Base-by-base conservation (phyloP, 805 yeast species). In the Sugiyamaella boreocaroliniensis region DNA sequence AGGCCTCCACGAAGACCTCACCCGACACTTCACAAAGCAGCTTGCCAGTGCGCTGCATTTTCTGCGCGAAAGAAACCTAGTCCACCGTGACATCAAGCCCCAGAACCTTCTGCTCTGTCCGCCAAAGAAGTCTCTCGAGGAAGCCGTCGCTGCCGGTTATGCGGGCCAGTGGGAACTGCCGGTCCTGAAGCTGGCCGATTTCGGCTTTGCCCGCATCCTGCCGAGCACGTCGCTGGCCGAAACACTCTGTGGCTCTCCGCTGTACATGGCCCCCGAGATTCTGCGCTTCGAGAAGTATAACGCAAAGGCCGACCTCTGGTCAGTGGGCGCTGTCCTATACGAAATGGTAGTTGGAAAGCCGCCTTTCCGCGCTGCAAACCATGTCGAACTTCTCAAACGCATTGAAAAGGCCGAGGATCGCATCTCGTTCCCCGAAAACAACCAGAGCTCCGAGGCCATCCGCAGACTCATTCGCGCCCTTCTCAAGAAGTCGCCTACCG, bases 251-350 rank as follows among this genome's bases (percentile, higher is more conserved):
- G 99, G 99, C 0, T 88, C 96, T 10, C 99, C 99, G 2, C 76
- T 93, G 44, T 93, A 93, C 70, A 93, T 93, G 99, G 99, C 99
- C 0, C 99, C 99, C 0, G 99, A 93, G 70, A 93, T 93, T 47
- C 73, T 93, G 61, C 77, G 95, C 57, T 90, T 88, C 64, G 97
- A 93, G 67, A 93, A 89, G 69, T 93, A 93, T 71, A 89, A 90
- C 61, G 99, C 98, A 4, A 90, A 89, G 67, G 98, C 97, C 0
- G 99, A 93, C 66, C 71, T 93, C 58, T 93, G 99, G 99, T 89
- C 97, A 6, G 96, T 92, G 4, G 99, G 99, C 2, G 95, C 98
- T 0, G 98, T 93, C 1, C 72, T 90, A 11, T 93, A 84, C 69
- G 99, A 93, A 69, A 90, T 93, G 97, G 79, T 87, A 11, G 89